phyloP scores from a whole-genome alignment of 352 stramenopile genomes.

The Phytophthora colocasiae region DNA sequence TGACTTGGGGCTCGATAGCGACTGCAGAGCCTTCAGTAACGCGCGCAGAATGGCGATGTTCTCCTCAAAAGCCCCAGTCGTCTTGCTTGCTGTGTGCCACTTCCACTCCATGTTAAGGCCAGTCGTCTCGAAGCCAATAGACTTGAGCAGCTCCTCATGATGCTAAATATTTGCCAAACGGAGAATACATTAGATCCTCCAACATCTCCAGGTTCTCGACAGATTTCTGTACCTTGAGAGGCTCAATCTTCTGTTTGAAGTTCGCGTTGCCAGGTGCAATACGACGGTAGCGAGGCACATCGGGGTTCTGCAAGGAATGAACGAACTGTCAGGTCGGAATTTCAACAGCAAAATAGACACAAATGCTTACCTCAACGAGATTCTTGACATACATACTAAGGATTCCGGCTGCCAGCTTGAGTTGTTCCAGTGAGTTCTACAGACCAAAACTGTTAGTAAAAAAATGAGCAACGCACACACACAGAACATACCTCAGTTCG shows the following conservation, averaged over 20 bases:
- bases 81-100: constrained; percentile 71
- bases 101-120: constrained; percentile 88
- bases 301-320: constrained; percentile 61
- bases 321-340: not conserved
- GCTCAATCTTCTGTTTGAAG: constrained; percentile 89
- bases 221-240: constrained; percentile 56
- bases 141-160: constrained; percentile 76
- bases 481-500: constrained; percentile 52
- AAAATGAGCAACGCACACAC: not conserved
- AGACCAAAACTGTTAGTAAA: constrained; percentile 9
- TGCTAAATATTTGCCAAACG: constrained; percentile 46
- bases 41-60: constrained; percentile 72
- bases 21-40: constrained; percentile 67
- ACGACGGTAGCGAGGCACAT: constrained; percentile 82
- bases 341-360: not conserved
- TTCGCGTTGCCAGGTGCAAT: constrained; percentile 82
- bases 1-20: constrained; percentile 44
- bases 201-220: too few species aligned
- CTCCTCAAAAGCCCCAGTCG: constrained; percentile 69
- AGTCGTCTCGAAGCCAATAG: constrained; percentile 78
- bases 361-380: constrained; percentile 64
- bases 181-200: constrained; percentile 4
- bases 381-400: constrained; percentile 91
- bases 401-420: constrained; percentile 73
- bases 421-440: constrained; percentile 76